Evolutionary conservation across 106 monocot genomes (phyloP).

Genomic region (Hemerocallis citrina): DNA sequence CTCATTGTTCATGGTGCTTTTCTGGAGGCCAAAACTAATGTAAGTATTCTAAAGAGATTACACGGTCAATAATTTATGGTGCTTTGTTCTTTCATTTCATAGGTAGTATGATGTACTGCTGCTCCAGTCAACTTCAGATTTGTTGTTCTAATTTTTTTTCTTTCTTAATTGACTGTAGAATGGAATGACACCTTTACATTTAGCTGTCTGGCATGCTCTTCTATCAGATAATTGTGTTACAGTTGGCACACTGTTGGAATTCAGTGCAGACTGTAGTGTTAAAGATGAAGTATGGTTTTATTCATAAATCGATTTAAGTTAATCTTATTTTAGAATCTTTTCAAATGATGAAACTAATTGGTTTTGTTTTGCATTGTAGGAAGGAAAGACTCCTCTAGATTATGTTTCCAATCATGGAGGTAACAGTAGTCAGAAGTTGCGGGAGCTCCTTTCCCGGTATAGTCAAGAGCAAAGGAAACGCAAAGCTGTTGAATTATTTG

Average conservation of each 20-base stretch:
- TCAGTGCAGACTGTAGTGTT: conserved; percentile 63
- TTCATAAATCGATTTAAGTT: background rate
- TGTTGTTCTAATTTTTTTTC: background rate
- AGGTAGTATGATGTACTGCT: background rate
- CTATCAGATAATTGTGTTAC: conserved; percentile 39
- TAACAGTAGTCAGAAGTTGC: conserved; percentile 39
- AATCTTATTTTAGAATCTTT: background rate
- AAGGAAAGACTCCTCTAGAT: conserved; percentile 66
- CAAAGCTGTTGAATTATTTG: conserved; percentile 50
- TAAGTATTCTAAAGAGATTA: conserved; percentile 9
- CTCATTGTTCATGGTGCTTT: conserved; percentile 59
- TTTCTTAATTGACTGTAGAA: conserved; percentile 43
- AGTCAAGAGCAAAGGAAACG: conserved; percentile 56
- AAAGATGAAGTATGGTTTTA: conserved; percentile 57
- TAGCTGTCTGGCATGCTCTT: conserved; percentile 88
- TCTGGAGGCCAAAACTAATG: conserved; percentile 76
- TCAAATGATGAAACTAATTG: background rate
- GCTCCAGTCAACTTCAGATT: background rate
- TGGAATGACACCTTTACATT: conserved; percentile 94
- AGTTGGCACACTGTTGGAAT: conserved; percentile 55
- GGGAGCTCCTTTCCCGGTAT: conserved; percentile 41
- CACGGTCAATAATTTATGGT: background rate
- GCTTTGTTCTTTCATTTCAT: background rate
- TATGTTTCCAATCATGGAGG: conserved; percentile 38
- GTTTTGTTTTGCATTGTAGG: conserved; percentile 18